Conservation (phyloP, 768 basidiomycete species). For the Hypholoma fasciculare region DNA sequence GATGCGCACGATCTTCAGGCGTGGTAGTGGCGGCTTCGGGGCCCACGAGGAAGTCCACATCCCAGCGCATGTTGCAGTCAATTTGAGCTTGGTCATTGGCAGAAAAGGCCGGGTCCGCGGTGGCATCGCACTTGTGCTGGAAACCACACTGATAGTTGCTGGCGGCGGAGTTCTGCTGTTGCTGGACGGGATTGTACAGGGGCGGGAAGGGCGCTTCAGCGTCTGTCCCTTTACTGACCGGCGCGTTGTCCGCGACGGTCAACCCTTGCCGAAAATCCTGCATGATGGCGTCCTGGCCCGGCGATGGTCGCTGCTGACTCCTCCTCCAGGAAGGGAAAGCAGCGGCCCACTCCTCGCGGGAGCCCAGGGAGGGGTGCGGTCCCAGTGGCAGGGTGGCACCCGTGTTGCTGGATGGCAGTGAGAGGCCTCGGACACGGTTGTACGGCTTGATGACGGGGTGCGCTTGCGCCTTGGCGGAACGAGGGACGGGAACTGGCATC, state of each 20-base stretch:
- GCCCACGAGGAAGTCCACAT: constrained; percentile 11
- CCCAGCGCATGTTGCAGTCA: constrained; percentile 32
- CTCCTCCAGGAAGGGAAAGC: constrained; percentile 73
- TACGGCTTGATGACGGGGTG: constrained; percentile 68
- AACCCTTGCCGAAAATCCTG: constrained; percentile 77
- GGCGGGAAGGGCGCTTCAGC: constrained; percentile 87
- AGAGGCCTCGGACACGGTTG: constrained; percentile 41
- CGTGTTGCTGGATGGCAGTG: constrained; percentile 52
- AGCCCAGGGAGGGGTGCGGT: constrained; percentile 63
- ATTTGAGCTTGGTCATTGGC: constrained; percentile 32
- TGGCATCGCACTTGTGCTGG: constrained; percentile 30
- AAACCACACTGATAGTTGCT: not conserved
- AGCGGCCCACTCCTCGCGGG: constrained; percentile 72
- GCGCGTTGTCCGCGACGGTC: constrained; percentile 73
- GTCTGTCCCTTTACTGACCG: constrained; percentile 83
- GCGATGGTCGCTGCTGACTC: constrained; percentile 64
- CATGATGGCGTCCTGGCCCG: constrained; percentile 51
- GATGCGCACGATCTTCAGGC: constrained; percentile 8
- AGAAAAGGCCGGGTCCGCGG: constrained; percentile 41
- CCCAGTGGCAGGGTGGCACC: constrained; percentile 57
- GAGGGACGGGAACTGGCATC: constrained; percentile 88
- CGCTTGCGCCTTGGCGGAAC: constrained; percentile 53
- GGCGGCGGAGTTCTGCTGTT: not conserved
- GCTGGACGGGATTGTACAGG: constrained; percentile 38
- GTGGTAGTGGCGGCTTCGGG: constrained; percentile 12